Evolutionary conservation across 805 yeast genomes (phyloP).

Genomic region (Saturnispora ahearnii): DNA sequence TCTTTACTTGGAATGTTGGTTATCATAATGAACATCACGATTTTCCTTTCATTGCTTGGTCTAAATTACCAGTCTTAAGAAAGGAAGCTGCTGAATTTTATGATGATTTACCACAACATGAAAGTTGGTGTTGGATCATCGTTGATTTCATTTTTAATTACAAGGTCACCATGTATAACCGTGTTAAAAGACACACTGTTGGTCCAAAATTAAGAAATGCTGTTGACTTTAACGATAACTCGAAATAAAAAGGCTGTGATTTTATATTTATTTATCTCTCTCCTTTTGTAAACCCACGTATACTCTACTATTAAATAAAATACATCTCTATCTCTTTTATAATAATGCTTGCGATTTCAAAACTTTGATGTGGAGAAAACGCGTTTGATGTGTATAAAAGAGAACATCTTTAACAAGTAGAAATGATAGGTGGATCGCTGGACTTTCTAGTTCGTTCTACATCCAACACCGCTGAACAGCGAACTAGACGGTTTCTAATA

Average conservation of each 20-base stretch:
- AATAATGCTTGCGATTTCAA: no score
- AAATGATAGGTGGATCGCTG: background rate
- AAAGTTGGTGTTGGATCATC: slow-evolving; percentile 72
- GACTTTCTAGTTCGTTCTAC: no score
- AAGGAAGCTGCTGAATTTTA: slow-evolving; percentile 72
- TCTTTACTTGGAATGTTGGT: slow-evolving; percentile 87
- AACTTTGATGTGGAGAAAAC: no score
- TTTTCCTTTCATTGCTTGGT: slow-evolving; percentile 91
- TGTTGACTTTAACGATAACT: slow-evolving; percentile 28
- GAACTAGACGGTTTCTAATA: background rate
- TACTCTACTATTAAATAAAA: no score
- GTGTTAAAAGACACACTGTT: slow-evolving; percentile 57
- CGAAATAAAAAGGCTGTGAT: slow-evolving; percentile 12
- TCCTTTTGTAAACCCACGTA: no score
- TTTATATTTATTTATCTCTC: no score
- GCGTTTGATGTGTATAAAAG: no score
- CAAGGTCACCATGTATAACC: slow-evolving; percentile 63
- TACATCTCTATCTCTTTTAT: no score
- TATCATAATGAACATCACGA: slow-evolving; percentile 94
- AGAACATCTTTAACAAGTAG: background rate
- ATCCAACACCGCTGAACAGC: background rate
- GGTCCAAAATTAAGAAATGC: slow-evolving; percentile 27
- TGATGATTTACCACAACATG: slow-evolving; percentile 65
- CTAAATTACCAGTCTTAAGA: slow-evolving; percentile 56
- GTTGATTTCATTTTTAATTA: slow-evolving; percentile 62